These are phyloP conservation scores for Pleurotus sapidus DNA, from an alignment of 768 basidiomycete species.

Conservation along the genomic window DNA sequence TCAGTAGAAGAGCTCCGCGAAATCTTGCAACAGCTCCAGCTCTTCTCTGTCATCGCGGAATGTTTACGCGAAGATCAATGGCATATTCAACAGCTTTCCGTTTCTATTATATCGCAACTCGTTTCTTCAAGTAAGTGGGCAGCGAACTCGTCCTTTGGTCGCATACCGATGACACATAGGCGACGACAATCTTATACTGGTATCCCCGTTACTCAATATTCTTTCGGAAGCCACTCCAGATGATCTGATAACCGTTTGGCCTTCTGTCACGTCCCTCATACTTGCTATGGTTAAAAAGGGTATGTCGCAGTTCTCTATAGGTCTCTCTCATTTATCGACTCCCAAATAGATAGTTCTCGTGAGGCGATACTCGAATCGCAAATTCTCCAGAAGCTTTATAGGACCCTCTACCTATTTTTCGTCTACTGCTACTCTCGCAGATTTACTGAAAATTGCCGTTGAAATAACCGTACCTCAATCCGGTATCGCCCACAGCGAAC, in stretches of 20 bases:
- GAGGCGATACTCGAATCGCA: neutral
- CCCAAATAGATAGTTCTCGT: neutral
- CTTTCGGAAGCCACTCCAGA: neutral
- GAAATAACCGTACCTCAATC: neutral
- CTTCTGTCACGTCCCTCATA: neutral
- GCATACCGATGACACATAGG: neutral
- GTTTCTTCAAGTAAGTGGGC: neutral
- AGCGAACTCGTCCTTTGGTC: no score
- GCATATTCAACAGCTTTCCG: neutral
- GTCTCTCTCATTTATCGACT: neutral
- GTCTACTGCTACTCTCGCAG: no score
- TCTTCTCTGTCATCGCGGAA: neutral
- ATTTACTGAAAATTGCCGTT: neutral
- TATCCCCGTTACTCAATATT: neutral
- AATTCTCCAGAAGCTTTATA: neutral
- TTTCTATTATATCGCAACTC: neutral
- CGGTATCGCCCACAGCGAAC: neutral
- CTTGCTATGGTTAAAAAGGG: neutral
- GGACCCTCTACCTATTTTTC: neutral
- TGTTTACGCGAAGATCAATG: neutral
- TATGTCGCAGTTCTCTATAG: neutral
- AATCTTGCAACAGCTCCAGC: neutral
- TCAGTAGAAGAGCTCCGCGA: neutral
- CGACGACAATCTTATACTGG: neutral
- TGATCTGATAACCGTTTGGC: conserved; percentile 14